Percentiles rank a stretch among this genome's conserved stretches.
Conservation (phyloP, 306 rosid species). For the Abrus precatorius region DNA sequence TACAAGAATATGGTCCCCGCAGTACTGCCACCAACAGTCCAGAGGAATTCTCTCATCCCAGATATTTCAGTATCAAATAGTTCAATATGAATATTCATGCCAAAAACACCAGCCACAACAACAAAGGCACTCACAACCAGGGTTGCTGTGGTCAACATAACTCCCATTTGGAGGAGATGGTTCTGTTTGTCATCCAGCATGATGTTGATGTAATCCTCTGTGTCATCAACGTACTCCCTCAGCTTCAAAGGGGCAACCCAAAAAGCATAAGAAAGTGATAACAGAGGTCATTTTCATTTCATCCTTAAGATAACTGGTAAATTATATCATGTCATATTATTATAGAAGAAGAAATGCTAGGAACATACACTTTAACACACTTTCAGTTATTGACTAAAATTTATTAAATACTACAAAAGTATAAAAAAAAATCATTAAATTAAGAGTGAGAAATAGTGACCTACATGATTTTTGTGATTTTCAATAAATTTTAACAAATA, state of each 20-base stretch:
- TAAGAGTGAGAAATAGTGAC: too few relatives aligned
- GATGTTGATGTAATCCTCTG: conserved; percentile 97
- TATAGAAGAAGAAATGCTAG: neutral
- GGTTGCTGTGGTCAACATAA: conserved; percentile 95
- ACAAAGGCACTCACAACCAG: conserved; percentile 87
- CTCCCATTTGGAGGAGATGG: conserved; percentile 98
- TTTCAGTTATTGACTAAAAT: too few relatives aligned
- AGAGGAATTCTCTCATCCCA: conserved; percentile 72
- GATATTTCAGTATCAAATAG: conserved; percentile 49
- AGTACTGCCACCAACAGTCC: conserved; percentile 88
- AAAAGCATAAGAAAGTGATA: conserved; percentile 4
- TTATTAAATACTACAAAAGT: too few relatives aligned
- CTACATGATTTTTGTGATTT: too few relatives aligned
- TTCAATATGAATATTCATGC: conserved; percentile 86
- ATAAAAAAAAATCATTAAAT: too few relatives aligned
- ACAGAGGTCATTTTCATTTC: conserved; percentile 3
- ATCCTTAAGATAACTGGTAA: neutral
- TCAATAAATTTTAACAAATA: too few relatives aligned
- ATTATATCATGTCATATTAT: conserved; percentile 29
- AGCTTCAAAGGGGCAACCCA: conserved; percentile 60
- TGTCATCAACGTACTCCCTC: conserved; percentile 97
- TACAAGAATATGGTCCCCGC: conserved; percentile 76
- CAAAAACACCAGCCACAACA: conserved; percentile 94
- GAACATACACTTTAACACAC: too few relatives aligned
- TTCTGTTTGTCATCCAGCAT: conserved; percentile 99